phyloP scores from a whole-genome alignment of 257 asterid species.

The Nicotiana tabacum region DNA sequence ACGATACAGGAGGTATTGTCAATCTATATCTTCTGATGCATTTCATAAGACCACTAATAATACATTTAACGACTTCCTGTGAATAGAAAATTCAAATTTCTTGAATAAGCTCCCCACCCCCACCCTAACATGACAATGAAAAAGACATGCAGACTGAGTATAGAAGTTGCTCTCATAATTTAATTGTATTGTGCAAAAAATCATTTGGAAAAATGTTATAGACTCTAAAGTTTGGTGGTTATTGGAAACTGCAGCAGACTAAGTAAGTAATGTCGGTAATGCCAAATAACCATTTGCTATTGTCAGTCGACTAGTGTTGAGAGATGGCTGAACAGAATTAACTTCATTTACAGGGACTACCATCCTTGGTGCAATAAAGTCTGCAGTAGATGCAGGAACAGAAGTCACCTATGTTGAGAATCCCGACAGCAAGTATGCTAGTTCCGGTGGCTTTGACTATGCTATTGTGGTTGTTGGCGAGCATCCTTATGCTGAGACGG shows the following conservation, averaged over 20 bases:
- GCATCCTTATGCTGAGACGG: slow-evolving; percentile 66
- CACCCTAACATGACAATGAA: background rate
- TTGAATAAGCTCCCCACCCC: background rate
- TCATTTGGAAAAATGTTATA: background rate
- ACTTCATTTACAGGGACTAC: slow-evolving; percentile 58
- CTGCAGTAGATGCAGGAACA: slow-evolving; percentile 56
- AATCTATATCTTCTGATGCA: background rate
- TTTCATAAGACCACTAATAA: background rate
- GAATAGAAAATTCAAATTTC: background rate
- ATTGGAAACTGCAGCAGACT: background rate
- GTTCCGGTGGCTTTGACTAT: slow-evolving; percentile 53
- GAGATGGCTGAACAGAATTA: slow-evolving; percentile 7
- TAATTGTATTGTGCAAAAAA: background rate
- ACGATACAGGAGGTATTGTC: slow-evolving; percentile 49
- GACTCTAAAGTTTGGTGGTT: background rate
- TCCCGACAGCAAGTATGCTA: slow-evolving; percentile 47
- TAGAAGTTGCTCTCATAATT: background rate
- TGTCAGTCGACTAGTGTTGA: background rate
- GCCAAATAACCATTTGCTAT: background rate
- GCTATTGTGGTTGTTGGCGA: slow-evolving; percentile 81
- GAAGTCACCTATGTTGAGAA: slow-evolving; percentile 53
- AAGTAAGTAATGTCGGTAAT: background rate
- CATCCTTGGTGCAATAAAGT: slow-evolving; percentile 60
- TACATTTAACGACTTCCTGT: background rate
- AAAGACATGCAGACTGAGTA: background rate